Evolutionary conservation across 192 early-diverging fungal species (phyloP), one percentile per base, ranked within the genome.

Genomic region (Backusella morwellensis): DNA sequence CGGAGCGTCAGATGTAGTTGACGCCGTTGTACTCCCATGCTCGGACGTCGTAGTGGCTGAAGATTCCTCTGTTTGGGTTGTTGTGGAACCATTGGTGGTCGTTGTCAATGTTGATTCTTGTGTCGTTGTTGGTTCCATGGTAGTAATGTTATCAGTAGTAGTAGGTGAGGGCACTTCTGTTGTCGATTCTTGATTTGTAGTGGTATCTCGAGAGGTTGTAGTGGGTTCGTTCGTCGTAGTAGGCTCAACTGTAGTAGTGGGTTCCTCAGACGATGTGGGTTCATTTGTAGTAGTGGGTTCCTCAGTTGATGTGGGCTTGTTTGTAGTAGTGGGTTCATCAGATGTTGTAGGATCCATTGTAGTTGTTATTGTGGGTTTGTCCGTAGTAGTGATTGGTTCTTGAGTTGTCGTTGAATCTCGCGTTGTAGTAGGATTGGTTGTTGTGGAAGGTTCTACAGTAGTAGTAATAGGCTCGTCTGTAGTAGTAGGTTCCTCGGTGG

Each of bases 21-120:
- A 63, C 56, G 35, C 68, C n/a, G 68, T 69, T 69, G 68, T 69
- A 38, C 35, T 69, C 35, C 34, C 35, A 6, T 21, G 35, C 35
- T 69, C 68, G 36, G 68, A 69, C 68, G n/a, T 69, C 6, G 35
- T 69, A 69, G 35, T 38, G 38, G 35, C 68, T 35, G 68, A 41
- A 6, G 56, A 12, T 63, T 63, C 56, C 56, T 63, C 56, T 29
- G 56, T 63, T 63, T 63, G 56, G 56, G 23, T 63, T 29, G 23
- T 63, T 63, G 56, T 63, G 56, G 23, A 63, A 63, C 56, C 56
- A 63, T 23, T 12, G 9, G 8, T 29, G 56, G 56, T 29, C 4
- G 21, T 29, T 63, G 56, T 63, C 56, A 63, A 29, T 12, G 56
- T 63, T 29, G 56, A 14, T 29, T 29, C 26, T 29, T 63, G 9